Evolutionary conservation across 2,329 filamentous ascomycete genomes (phyloP).

Genomic region (Aspergillus calidoustus): DNA sequence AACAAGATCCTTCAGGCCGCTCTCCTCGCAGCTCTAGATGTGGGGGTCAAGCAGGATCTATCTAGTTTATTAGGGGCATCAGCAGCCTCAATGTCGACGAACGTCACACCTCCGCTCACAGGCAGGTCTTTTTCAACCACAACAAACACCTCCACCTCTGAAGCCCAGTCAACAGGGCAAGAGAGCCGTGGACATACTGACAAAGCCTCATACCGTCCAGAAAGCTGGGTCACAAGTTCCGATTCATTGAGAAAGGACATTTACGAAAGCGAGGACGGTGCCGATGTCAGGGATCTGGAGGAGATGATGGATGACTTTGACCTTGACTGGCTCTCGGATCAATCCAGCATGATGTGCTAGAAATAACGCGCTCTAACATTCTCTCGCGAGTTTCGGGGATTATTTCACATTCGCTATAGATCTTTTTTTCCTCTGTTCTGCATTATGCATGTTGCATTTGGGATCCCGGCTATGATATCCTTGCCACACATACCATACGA

Average conservation of each 20-base stretch:
- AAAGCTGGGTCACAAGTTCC: constrained; percentile 37
- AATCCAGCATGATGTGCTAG: not conserved
- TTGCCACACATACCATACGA: not conserved
- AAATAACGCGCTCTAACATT: not conserved
- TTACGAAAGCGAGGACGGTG: constrained; percentile 30
- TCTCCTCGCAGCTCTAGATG: constrained; percentile 45
- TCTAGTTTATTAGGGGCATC: constrained; percentile 32
- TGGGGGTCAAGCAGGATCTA: constrained; percentile 38
- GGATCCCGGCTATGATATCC: not conserved
- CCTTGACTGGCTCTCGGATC: constrained; percentile 37
- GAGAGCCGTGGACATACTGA: constrained; percentile 1
- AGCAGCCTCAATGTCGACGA: constrained; percentile 25
- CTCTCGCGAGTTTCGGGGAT: not conserved
- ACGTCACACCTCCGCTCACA: constrained; percentile 18
- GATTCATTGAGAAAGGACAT: constrained; percentile 34
- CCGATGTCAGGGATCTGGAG: constrained; percentile 35
- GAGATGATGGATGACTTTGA: constrained; percentile 40
- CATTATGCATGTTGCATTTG: not conserved
- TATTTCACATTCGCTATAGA: not conserved
- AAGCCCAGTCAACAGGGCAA: constrained; percentile 8
- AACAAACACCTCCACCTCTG: constrained; percentile 25
- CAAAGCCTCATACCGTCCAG: constrained; percentile 26
- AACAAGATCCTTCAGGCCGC: constrained; percentile 50
- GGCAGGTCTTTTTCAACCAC: constrained; percentile 26
- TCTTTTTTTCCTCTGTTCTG: not conserved